These are phyloP conservation scores for Fusarium verticillioides DNA, from an alignment of 2,329 filamentous ascomycete species.

Conservation along the genomic window DNA sequence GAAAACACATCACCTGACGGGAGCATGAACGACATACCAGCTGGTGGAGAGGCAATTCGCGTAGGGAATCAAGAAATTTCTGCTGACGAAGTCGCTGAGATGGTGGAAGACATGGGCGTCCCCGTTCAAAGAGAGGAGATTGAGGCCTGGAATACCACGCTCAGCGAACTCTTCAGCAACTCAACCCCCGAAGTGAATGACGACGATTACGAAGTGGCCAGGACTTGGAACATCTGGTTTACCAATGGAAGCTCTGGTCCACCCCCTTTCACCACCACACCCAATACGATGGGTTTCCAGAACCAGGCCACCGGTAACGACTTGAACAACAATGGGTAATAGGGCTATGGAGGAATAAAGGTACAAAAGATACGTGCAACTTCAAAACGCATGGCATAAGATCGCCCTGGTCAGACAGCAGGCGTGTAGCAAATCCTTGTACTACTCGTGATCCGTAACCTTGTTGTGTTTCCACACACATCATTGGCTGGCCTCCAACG, in stretches of 20 bases:
- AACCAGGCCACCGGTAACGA: background rate
- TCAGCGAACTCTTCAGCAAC: constrained; percentile 6
- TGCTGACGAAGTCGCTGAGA: background rate
- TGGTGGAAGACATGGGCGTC: background rate
- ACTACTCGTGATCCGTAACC: background rate
- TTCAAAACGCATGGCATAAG: background rate
- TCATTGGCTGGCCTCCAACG: background rate
- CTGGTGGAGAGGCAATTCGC: background rate
- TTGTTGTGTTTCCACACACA: background rate
- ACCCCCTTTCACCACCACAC: background rate
- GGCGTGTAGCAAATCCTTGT: background rate
- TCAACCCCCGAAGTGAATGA: constrained; percentile 3
- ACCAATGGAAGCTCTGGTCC: background rate
- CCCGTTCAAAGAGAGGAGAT: constrained; percentile 4
- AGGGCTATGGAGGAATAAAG: background rate
- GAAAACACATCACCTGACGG: background rate
- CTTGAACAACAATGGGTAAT: background rate
- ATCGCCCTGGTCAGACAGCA: background rate
- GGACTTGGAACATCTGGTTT: constrained; percentile 7
- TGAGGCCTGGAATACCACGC: constrained; percentile 12
- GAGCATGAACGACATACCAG: background rate
- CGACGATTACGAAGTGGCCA: background rate
- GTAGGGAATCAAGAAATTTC: background rate
- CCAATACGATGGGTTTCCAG: background rate
- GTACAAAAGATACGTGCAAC: background rate